Evolutionary conservation across 257 asterid genomes (phyloP), one percentile per base, ranked within the genome.

Genomic region (Catharanthus roseus): DNA sequence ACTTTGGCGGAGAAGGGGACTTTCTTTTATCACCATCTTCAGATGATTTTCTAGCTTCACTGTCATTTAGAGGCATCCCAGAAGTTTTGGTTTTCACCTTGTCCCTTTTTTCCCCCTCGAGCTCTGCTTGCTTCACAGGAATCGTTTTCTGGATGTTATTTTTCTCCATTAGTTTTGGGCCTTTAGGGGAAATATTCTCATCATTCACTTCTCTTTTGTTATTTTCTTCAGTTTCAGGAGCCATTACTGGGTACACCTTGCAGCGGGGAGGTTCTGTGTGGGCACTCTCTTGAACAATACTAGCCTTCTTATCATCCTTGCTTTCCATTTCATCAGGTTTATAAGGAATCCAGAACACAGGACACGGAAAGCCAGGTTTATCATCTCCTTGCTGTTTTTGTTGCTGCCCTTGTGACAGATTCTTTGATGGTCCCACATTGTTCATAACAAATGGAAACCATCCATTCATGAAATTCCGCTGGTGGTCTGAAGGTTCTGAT

Each of bases 331-430:
- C 83, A 51, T 70, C 83, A 0, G 81, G 81, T 54, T 78, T 80
- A 33, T 80, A 79, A 72, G 97, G 97, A 75, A 86, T 80, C 95
- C 89, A 89, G 60, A 84, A 49, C 9, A 82, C 21, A 8, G 90
- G 97, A 72, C 79, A 86, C 24, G 88, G 90, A 24, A 82, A 65
- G 18, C 36, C 70, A 41, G 60, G 60, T 71, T 72, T 73, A 6
- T 56, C 79, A 29, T 41, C 77, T 69, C 74, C 80, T 61, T 67
- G 67, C 6, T 66, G 68, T 6, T 45, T 64, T 54, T 36, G 69
- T n/a, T 61, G 33, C 70, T 78, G 47, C 63, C 68, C 41, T 8
- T 51, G 19, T 5, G 41, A 51, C 23, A 77, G 77, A 47, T 75
- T 80, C 85, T 76, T 77, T 6, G 73, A 39, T 11, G 77, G 74